Percentiles rank a stretch among this genome's conserved stretches.
phyloP scores from a whole-genome alignment of 2,329 filamentous ascomycete species.

The Aureobasidium sp. region DNA sequence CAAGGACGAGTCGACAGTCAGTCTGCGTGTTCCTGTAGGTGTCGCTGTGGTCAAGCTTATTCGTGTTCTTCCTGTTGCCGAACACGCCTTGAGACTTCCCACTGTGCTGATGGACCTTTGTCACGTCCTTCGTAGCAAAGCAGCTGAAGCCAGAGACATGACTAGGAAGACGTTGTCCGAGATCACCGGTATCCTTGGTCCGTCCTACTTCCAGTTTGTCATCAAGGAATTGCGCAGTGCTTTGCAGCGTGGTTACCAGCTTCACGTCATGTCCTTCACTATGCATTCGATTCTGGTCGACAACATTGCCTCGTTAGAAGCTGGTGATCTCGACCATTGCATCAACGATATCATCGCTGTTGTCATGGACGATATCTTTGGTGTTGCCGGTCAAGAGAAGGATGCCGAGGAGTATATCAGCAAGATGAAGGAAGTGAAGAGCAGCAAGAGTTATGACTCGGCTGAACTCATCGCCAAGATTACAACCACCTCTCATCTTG shows the following conservation, averaged over 20 bases:
- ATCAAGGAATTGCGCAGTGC: conserved; percentile 82
- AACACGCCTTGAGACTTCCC: conserved; percentile 68
- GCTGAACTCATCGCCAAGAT: conserved; percentile 88
- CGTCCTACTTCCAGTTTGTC: conserved; percentile 83
- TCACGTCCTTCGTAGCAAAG: conserved; percentile 83
- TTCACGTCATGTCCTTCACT: conserved; percentile 92
- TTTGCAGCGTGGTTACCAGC: conserved; percentile 77
- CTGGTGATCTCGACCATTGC: conserved; percentile 87
- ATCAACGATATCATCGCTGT: conserved; percentile 69
- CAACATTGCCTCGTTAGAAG: conserved; percentile 62
- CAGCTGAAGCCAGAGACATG: conserved; percentile 83
- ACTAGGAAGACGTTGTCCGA: conserved; percentile 81
- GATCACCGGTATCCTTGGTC: conserved; percentile 72
- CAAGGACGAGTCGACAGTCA: conserved; percentile 92
- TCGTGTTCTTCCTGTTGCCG: conserved; percentile 65
- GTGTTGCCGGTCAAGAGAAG: conserved; percentile 86
- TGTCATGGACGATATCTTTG: conserved; percentile 97
- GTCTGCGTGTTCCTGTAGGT: conserved; percentile 82
- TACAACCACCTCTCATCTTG: conserved; percentile 66
- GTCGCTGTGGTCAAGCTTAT: conserved; percentile 84
- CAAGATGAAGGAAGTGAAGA: conserved; percentile 96
- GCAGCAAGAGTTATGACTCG: conserved; percentile 95
- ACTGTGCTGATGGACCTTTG: conserved; percentile 85
- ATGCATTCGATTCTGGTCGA: conserved; percentile 83
- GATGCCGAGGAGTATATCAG: conserved; percentile 92